Evolutionary conservation across 1,284 basidiomycete species (phyloP).

Genomic region (Boletus holoroseus): DNA sequence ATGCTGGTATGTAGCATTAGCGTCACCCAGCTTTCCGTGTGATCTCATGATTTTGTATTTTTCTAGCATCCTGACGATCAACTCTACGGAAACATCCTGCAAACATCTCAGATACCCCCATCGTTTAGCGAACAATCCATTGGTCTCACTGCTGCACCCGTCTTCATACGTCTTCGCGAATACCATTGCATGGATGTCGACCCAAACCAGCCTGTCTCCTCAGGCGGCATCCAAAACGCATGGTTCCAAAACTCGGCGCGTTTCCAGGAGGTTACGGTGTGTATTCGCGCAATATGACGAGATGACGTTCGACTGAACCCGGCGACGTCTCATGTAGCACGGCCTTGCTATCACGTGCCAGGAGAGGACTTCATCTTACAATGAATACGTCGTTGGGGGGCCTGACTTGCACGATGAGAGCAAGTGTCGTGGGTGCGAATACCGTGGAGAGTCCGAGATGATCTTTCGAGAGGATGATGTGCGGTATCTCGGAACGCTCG

Average conservation of each 20-base stretch:
- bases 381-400: slow-evolving; percentile 34
- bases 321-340: slow-evolving; percentile 16
- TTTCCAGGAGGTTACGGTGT: slow-evolving; percentile 30
- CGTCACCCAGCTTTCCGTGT: background rate
- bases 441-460: slow-evolving; percentile 30
- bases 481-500: slow-evolving; percentile 12
- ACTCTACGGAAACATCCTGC: slow-evolving; percentile 35
- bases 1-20: slow-evolving; percentile 43
- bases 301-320: slow-evolving; percentile 4
- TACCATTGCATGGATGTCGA: slow-evolving; percentile 47
- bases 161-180: slow-evolving; percentile 53
- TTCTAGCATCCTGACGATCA: slow-evolving; percentile 33
- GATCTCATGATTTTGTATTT: slow-evolving; percentile 7
- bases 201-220: slow-evolving; percentile 29
- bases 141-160: slow-evolving; percentile 38
- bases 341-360: slow-evolving; percentile 23
- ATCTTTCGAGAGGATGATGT: slow-evolving; percentile 29
- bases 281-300: slow-evolving; percentile 9
- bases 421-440: slow-evolving; percentile 37
- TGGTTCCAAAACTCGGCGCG: slow-evolving; percentile 42
- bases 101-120: slow-evolving; percentile 28
- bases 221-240: slow-evolving; percentile 48
- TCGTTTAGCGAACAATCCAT: slow-evolving; percentile 37
- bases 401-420: slow-evolving; percentile 40
- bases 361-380: slow-evolving; percentile 31